phyloP scores from a whole-genome alignment of 768 basidiomycete genomes.

The Tremella fuciformis region DNA sequence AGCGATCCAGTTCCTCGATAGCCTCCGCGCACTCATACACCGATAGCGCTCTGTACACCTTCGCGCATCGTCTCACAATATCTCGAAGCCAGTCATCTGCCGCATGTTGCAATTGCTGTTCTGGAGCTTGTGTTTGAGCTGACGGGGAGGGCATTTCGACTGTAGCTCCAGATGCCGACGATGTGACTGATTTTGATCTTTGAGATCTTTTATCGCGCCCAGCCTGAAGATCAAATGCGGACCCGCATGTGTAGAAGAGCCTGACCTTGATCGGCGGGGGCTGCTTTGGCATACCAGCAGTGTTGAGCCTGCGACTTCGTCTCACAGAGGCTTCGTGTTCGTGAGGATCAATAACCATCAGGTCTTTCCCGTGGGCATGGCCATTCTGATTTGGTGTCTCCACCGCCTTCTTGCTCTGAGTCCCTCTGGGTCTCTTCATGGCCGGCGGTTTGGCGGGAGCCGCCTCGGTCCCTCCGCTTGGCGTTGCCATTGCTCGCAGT shows the following conservation, averaged over 20 bases:
- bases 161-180: slow-evolving; percentile 30
- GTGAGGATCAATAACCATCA: slow-evolving; percentile 37
- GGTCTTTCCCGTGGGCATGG: slow-evolving; percentile 13
- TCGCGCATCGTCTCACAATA: slow-evolving; percentile 75
- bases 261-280: slow-evolving; percentile 9
- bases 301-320: slow-evolving; percentile 30
- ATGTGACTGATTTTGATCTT: slow-evolving; percentile 33
- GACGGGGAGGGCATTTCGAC: slow-evolving; percentile 24
- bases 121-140: slow-evolving; percentile 8
- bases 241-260: not conserved
- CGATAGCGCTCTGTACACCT: slow-evolving; percentile 70
- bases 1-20: slow-evolving; percentile 68
- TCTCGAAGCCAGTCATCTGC: slow-evolving; percentile 82
- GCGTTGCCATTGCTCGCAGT: slow-evolving; percentile 19
- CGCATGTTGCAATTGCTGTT: slow-evolving; percentile 53
- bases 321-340: slow-evolving; percentile 28
- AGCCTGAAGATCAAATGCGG: not conserved
- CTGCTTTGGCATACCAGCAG: slow-evolving; percentile 11
- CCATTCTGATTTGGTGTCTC: slow-evolving; percentile 12
- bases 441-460: slow-evolving; percentile 30
- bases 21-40: slow-evolving; percentile 73
- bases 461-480: not conserved
- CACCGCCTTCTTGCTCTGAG: slow-evolving; percentile 8
- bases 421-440: slow-evolving; percentile 41
- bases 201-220: slow-evolving; percentile 17